Evolutionary conservation across 768 basidiomycete species (phyloP).

Genomic region (Terana coerulea): DNA sequence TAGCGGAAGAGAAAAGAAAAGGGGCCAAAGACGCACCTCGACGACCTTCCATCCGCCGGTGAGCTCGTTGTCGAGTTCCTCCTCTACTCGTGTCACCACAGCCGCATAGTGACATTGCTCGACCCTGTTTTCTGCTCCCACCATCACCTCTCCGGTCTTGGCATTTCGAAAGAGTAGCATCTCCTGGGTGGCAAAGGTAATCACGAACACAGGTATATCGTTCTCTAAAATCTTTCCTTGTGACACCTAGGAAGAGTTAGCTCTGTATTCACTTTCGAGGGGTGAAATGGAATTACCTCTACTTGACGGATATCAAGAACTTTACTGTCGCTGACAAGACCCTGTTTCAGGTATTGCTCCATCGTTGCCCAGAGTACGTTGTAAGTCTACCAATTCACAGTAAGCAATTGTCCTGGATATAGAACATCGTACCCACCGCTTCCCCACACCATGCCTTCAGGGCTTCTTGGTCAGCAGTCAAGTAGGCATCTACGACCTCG

Average conservation of each 20-base stretch:
- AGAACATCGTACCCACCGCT: slow-evolving; percentile 57
- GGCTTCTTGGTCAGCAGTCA: slow-evolving; percentile 84
- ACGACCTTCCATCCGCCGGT: slow-evolving; percentile 99
- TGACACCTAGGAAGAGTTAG: slow-evolving; percentile 50
- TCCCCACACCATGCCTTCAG: slow-evolving; percentile 92
- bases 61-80: slow-evolving; percentile 85
- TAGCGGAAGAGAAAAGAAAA: not conserved
- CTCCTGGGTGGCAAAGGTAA: slow-evolving; percentile 93
- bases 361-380: slow-evolving; percentile 99
- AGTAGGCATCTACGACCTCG: slow-evolving; percentile 94
- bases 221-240: slow-evolving; percentile 90
- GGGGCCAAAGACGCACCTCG: slow-evolving; percentile 57
- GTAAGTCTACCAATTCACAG: slow-evolving; percentile 62
- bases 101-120: slow-evolving; percentile 94
- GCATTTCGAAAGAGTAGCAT: slow-evolving; percentile 87
- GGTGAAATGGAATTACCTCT: slow-evolving; percentile 57
- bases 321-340: slow-evolving; percentile 88
- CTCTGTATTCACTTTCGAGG: not conserved
- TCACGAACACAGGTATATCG: slow-evolving; percentile 83
- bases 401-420: not conserved
- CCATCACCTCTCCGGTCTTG: slow-evolving; percentile 79
- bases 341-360: slow-evolving; percentile 89
- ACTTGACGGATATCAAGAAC: slow-evolving; percentile 97
- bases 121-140: slow-evolving; percentile 87
- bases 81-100: slow-evolving; percentile 83